phyloP scores from a whole-genome alignment of 2,329 filamentous ascomycete genomes.

The Penicillium occitanis region DNA sequence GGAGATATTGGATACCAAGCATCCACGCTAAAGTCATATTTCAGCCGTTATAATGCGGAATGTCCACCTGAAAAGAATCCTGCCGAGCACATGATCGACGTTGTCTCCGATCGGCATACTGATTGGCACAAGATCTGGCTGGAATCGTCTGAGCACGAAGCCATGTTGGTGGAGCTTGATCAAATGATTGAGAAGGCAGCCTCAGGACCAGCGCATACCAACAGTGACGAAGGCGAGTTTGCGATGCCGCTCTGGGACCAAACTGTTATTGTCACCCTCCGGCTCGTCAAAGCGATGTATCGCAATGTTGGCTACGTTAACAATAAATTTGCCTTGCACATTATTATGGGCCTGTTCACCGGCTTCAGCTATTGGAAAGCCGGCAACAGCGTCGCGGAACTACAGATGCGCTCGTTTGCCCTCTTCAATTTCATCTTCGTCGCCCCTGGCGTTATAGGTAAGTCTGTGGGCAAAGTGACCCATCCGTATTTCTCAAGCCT shows the following conservation, averaged over 20 bases:
- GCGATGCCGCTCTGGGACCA: conserved; percentile 61
- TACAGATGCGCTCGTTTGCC: conserved; percentile 73
- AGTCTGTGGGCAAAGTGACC: no score
- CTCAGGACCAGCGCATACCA: conserved; percentile 32
- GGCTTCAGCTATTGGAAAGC: conserved; percentile 66
- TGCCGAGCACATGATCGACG: conserved; percentile 59
- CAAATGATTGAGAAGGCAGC: conserved; percentile 54
- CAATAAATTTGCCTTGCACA: conserved; percentile 61
- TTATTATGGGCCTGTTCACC: conserved; percentile 51
- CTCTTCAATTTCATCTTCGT: conserved; percentile 62
- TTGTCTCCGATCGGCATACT: conserved; percentile 46
- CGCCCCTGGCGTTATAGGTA: conserved; percentile 41
- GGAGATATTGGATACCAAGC: conserved; percentile 66
- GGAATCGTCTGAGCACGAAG: conserved; percentile 45
- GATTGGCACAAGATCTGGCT: conserved; percentile 74
- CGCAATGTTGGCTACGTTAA: conserved; percentile 64
- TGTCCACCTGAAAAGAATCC: conserved; percentile 63
- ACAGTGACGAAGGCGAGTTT: conserved; percentile 52
- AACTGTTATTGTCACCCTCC: conserved; percentile 35
- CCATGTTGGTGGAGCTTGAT: conserved; percentile 55
- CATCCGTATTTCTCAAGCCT: no score
- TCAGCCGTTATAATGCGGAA: conserved; percentile 61
- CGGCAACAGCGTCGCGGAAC: conserved; percentile 56
- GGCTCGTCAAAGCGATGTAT: conserved; percentile 37
- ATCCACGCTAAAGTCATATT: conserved; percentile 64